These are phyloP conservation scores for Calonectria pauciramosa DNA, from an alignment of 2,329 filamentous ascomycete genomes.

Conservation along the genomic window DNA sequence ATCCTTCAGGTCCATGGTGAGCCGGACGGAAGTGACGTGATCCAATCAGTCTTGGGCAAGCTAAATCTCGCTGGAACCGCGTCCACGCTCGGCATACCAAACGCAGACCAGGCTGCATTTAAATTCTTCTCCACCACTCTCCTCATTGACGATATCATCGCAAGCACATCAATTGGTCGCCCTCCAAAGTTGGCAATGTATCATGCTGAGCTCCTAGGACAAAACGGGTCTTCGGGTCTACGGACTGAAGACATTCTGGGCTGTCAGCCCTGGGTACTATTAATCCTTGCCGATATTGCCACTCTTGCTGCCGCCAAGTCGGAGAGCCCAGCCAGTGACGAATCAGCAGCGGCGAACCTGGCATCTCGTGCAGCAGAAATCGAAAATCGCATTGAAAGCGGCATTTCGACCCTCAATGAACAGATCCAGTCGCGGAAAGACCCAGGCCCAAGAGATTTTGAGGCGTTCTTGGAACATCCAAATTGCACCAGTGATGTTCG, in stretches of 20 bases:
- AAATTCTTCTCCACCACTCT: constrained; percentile 53
- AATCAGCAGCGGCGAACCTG: not conserved
- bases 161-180: constrained; percentile 16
- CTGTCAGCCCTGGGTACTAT: constrained; percentile 15
- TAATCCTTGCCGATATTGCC: constrained; percentile 6
- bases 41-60: not conserved
- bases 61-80: not conserved
- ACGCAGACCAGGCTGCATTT: constrained; percentile 53
- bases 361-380: not conserved
- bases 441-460: not conserved
- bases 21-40: not conserved
- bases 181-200: not conserved
- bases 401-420: not conserved
- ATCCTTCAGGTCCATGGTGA: not conserved
- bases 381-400: not conserved
- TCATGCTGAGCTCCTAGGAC: not conserved
- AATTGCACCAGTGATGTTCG: not conserved
- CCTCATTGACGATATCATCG: constrained; percentile 41
- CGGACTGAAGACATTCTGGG: constrained; percentile 1
- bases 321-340: rapidly evolving
- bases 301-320: constrained; percentile 3
- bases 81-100: constrained; percentile 35
- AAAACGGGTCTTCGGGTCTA: not conserved
- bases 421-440: not conserved
- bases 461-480: not conserved